Percentiles rank a stretch among this genome's conserved stretches.
Conservation (phyloP, 331 rosid genomes). For the Stylosanthes scabra region DNA sequence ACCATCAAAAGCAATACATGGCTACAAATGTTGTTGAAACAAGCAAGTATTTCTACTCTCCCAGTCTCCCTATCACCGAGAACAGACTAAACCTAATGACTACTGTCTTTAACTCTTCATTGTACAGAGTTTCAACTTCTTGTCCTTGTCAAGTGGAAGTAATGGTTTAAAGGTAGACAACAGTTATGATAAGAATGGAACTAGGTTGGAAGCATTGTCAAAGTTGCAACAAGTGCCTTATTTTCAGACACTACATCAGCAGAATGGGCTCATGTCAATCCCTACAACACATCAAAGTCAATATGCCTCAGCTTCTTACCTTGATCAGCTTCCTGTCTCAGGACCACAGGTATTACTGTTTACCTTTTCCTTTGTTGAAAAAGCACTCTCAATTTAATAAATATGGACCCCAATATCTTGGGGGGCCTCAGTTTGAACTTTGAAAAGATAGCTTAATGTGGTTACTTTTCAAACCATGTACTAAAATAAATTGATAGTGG, state of each 20-base stretch:
- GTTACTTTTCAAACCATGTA: background rate
- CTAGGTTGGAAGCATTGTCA: slow-evolving; percentile 50
- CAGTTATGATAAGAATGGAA: slow-evolving; percentile 42
- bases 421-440: slow-evolving; percentile 1
- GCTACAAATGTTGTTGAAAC: no score
- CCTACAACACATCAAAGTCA: slow-evolving; percentile 51
- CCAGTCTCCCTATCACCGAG: no score
- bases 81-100: no score
- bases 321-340: slow-evolving; percentile 50
- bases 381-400: slow-evolving; percentile 29
- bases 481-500: slow-evolving; percentile 33
- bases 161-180: slow-evolving; percentile 50
- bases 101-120: slow-evolving; percentile 9
- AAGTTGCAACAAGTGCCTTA: slow-evolving; percentile 64
- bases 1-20: no score
- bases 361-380: slow-evolving; percentile 29
- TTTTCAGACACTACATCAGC: slow-evolving; percentile 56
- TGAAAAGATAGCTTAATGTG: slow-evolving; percentile 6
- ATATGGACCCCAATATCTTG: slow-evolving; percentile 5
- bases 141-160: slow-evolving; percentile 60
- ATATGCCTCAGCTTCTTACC: slow-evolving; percentile 50
- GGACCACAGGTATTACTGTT: slow-evolving; percentile 59
- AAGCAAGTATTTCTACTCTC: no score
- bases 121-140: slow-evolving; percentile 69
- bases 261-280: slow-evolving; percentile 48